Conservation (phyloP, 2,329 filamentous ascomycete species). For the Talaromyces atroroseus region DNA sequence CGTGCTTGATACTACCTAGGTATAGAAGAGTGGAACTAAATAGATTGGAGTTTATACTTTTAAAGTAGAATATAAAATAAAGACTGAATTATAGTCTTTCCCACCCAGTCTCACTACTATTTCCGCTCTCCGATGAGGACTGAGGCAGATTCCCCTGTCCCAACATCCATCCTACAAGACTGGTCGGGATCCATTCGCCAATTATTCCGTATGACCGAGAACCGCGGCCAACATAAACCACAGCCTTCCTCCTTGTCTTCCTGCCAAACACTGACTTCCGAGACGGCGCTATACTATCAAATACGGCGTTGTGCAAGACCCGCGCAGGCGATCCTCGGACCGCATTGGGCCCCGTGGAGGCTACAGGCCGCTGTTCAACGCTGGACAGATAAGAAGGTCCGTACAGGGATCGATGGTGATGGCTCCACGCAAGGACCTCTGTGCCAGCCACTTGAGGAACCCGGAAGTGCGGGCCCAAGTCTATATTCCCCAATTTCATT, state of each 20-base stretch:
- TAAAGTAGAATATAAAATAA: not conserved
- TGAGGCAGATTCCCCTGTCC: conserved; percentile 51
- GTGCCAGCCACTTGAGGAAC: conserved; percentile 37
- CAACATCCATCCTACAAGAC: conserved; percentile 90
- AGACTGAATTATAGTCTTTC: conserved; percentile 24
- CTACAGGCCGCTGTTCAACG: conserved; percentile 37
- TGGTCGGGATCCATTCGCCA: conserved; percentile 69
- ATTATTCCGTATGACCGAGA: conserved; percentile 80
- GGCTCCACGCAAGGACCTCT: conserved; percentile 58
- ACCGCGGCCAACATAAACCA: conserved; percentile 77
- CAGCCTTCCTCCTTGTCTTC: conserved; percentile 40
- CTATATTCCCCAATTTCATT: conserved; percentile 86
- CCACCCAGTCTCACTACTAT: conserved; percentile 33
- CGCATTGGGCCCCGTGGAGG: conserved; percentile 32
- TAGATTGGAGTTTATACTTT: not conserved
- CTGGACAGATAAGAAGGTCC: conserved; percentile 39
- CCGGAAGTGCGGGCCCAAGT: conserved; percentile 61
- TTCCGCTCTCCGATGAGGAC: conserved; percentile 22
- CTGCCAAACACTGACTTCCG: conserved; percentile 36
- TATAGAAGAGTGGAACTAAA: not conserved
- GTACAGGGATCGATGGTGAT: conserved; percentile 49
- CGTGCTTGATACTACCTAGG: not conserved
- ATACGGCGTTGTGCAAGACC: conserved; percentile 78
- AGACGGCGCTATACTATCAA: conserved; percentile 69
- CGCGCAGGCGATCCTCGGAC: conserved; percentile 65